Conservation (phyloP, 2,329 filamentous ascomycete species). For the Sphaerulina musiva region DNA sequence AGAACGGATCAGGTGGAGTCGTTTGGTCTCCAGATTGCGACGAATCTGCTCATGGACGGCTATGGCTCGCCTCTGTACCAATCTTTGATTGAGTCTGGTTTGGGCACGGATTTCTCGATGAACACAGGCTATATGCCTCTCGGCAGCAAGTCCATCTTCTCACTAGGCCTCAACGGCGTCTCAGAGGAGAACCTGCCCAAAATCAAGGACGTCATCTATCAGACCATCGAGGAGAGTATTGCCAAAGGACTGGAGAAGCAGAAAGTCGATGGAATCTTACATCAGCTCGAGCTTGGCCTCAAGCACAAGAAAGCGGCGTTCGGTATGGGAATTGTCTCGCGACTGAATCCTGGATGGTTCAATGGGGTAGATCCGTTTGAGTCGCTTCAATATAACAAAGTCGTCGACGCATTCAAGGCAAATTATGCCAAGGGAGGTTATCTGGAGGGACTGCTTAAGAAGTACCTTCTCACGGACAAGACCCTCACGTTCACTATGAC, state of each 20-base stretch:
- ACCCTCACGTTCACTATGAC: conserved; percentile 92
- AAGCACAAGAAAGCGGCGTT: conserved; percentile 98
- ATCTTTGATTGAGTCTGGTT: conserved; percentile 77
- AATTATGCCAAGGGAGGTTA: conserved; percentile 71
- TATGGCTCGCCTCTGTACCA: conserved; percentile 92
- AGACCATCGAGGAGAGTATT: conserved; percentile 63
- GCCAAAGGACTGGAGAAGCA: conserved; percentile 75
- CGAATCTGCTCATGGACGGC: conserved; percentile 80
- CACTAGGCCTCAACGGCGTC: conserved; percentile 85
- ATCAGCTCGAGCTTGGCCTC: conserved; percentile 84
- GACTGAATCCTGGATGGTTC: conserved; percentile 89
- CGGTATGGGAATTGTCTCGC: conserved; percentile 81
- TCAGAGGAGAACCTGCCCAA: conserved; percentile 69
- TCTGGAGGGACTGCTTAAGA: conserved; percentile 76
- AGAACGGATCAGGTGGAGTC: conserved; percentile 77
- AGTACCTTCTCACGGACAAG: conserved; percentile 82
- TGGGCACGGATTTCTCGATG: conserved; percentile 89
- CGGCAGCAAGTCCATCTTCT: conserved; percentile 76
- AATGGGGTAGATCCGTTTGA: conserved; percentile 90
- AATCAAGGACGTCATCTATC: conserved; percentile 66
- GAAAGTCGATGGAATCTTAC: conserved; percentile 89
- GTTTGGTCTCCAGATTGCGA: conserved; percentile 76
- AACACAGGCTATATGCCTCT: conserved; percentile 84
- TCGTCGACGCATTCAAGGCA: conserved; percentile 72
- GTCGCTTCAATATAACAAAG: conserved; percentile 84